Percentiles rank a stretch among this genome's conserved stretches.
Evolutionary conservation across 495 filamentous ascomycete species (phyloP).

Genomic region (Lasiosphaeriaceae sp.): DNA sequence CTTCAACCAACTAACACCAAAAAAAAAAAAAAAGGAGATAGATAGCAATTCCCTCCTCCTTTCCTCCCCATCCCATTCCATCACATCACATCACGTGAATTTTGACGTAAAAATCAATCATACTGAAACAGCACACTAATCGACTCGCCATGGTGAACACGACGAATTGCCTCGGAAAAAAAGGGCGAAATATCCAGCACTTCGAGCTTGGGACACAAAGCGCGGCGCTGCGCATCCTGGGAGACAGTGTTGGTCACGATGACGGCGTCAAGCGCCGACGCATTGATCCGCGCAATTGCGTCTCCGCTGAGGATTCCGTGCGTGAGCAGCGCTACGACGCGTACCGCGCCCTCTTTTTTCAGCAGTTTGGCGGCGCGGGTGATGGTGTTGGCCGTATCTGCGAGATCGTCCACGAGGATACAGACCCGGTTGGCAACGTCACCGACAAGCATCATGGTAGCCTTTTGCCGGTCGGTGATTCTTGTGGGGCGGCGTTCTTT

Average conservation of each 20-base stretch:
- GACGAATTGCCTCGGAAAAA: slow-evolving; percentile 93
- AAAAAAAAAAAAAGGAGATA: too few species aligned
- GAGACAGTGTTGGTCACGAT: slow-evolving; percentile 94
- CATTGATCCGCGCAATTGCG: slow-evolving; percentile 92
- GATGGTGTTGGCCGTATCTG: slow-evolving; percentile 95
- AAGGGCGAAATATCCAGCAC: slow-evolving; percentile 85
- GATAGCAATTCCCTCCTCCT: too few species aligned
- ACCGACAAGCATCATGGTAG: slow-evolving; percentile 97
- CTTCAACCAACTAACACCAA: too few species aligned
- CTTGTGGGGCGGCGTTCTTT: slow-evolving; percentile 96
- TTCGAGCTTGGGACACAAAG: slow-evolving; percentile 74
- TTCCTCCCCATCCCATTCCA: too few species aligned
- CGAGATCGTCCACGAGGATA: slow-evolving; percentile 91
- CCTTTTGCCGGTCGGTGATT: slow-evolving; percentile 90
- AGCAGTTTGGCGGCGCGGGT: slow-evolving; percentile 92
- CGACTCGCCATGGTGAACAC: slow-evolving; percentile 96
- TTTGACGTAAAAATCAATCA: slow-evolving; percentile 36
- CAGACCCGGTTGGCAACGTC: slow-evolving; percentile 77
- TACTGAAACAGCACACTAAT: slow-evolving; percentile 95
- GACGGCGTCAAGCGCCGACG: slow-evolving; percentile 82
- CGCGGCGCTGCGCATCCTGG: slow-evolving; percentile 68
- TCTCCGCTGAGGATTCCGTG: slow-evolving; percentile 94
- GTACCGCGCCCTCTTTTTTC: slow-evolving; percentile 86
- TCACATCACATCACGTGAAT: too few species aligned
- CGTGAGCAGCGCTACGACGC: slow-evolving; percentile 86